These are phyloP conservation scores for Lactarius quietus DNA, from an alignment of 768 basidiomycete species.

Conservation along the genomic window DNA sequence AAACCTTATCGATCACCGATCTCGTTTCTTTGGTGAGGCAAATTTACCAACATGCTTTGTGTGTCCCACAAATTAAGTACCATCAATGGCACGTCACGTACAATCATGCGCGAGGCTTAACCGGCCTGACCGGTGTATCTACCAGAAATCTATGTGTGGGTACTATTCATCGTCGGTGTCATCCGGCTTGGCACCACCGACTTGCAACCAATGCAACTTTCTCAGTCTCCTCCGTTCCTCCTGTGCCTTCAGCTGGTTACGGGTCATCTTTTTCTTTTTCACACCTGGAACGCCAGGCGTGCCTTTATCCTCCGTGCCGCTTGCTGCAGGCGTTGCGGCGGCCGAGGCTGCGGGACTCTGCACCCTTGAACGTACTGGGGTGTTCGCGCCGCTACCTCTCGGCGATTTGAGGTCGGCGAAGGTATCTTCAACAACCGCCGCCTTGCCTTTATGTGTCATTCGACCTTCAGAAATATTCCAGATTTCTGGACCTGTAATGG, in stretches of 20 bases:
- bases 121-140: background rate
- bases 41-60: conserved; percentile 14
- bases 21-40: conserved; percentile 20
- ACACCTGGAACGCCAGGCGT: conserved; percentile 42
- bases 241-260: conserved; percentile 84
- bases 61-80: conserved; percentile 15
- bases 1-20: conserved; percentile 21
- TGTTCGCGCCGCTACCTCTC: conserved; percentile 67
- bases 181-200: conserved; percentile 79
- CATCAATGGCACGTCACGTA: conserved; percentile 6
- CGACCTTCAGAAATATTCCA: conserved; percentile 90
- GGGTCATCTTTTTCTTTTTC: conserved; percentile 91
- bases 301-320: conserved; percentile 65
- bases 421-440: conserved; percentile 78
- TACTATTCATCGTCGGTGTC: conserved; percentile 56
- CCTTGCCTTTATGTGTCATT: conserved; percentile 86
- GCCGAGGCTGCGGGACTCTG: conserved; percentile 68
- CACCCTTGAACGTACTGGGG: conserved; percentile 65
- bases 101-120: background rate
- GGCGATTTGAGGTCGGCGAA: conserved; percentile 68
- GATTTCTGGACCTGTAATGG: conserved; percentile 74
- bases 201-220: conserved; percentile 78
- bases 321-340: conserved; percentile 70
- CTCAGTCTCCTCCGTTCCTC: conserved; percentile 80
- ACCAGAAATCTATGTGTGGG: background rate